Conservation (phyloP, 2,329 filamentous ascomycete genomes). For the Xylaria sp. region DNA sequence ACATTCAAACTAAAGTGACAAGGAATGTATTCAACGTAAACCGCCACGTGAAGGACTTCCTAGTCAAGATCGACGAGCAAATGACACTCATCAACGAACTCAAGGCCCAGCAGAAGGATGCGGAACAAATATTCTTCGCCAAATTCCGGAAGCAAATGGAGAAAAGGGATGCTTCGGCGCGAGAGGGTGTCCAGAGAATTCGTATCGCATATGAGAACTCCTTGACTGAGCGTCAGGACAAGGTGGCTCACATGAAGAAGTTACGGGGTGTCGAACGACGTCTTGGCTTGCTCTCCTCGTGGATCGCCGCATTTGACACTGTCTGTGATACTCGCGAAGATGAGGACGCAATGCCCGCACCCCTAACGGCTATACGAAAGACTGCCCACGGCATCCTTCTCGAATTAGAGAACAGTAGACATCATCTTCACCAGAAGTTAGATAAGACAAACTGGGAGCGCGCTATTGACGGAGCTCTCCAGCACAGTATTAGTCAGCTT, state of each 20-base stretch:
- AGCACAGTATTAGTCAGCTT: conserved; percentile 84
- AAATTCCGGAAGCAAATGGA: conserved; percentile 93
- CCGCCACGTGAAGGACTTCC: conserved; percentile 97
- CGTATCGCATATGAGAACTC: conserved; percentile 87
- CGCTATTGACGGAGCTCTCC: conserved; percentile 85
- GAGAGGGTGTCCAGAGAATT: conserved; percentile 83
- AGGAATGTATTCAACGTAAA: conserved; percentile 99
- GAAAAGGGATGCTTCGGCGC: conserved; percentile 79
- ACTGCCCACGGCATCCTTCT: conserved; percentile 88
- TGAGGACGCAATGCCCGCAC: conserved; percentile 74
- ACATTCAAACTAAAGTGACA: conserved; percentile 99
- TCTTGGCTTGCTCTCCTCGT: conserved; percentile 86
- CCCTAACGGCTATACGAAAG: conserved; percentile 81
- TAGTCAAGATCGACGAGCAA: conserved; percentile 99
- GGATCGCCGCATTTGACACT: conserved; percentile 91
- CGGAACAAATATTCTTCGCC: conserved; percentile 80
- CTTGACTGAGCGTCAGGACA: conserved; percentile 79
- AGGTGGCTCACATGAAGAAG: conserved; percentile 81
- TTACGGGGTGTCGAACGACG: conserved; percentile 84
- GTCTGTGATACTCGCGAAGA: conserved; percentile 79
- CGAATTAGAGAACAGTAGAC: conserved; percentile 89
- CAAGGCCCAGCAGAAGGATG: conserved; percentile 90
- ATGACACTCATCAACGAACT: conserved; percentile 97
- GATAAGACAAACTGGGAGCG: conserved; percentile 88
- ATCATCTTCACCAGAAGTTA: conserved; percentile 88